A percentile compares a stretch with the other conserved stretches of the same genome.
Conservation (phyloP, 345 rosid genomes). For the Firmiana major region DNA sequence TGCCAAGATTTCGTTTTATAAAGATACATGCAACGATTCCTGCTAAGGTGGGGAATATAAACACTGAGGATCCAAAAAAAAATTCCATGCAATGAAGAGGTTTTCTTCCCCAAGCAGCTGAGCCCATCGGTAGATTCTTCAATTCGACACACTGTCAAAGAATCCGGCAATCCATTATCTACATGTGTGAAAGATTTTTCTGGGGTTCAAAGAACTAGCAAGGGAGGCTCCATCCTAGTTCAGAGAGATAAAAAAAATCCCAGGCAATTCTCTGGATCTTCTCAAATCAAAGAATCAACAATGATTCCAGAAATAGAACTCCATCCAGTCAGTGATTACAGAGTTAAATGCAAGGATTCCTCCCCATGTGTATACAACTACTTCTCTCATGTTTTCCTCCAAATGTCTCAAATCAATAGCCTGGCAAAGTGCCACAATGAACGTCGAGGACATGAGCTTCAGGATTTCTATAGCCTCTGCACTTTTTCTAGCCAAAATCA, state of each 20-base stretch:
- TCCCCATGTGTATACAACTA: constrained; percentile 15
- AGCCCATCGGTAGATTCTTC: constrained; percentile 34
- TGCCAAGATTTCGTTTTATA: no score
- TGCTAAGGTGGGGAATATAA: no score
- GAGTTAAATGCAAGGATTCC: constrained; percentile 28
- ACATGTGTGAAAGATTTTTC: constrained; percentile 33
- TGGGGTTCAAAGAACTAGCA: constrained; percentile 31
- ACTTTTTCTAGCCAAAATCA: constrained; percentile 46
- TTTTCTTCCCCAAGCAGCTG: constrained; percentile 28
- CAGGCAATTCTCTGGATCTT: constrained; percentile 34
- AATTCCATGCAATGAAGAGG: constrained; percentile 65
- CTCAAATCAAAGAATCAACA: constrained; percentile 32
- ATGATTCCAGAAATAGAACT: constrained; percentile 31
- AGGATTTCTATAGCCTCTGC: constrained; percentile 46
- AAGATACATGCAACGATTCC: no score
- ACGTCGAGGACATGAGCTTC: constrained; percentile 47
- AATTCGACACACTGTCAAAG: constrained; percentile 34
- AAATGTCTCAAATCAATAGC: constrained; percentile 45
- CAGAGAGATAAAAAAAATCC: constrained; percentile 32
- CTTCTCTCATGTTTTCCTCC: constrained; percentile 47
- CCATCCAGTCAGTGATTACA: constrained; percentile 38
- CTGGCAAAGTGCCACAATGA: constrained; percentile 48
- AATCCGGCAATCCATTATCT: constrained; percentile 25
- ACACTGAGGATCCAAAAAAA: no score
- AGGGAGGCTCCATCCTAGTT: constrained; percentile 23